Percentiles rank a stretch among this genome's conserved stretches.
These are phyloP conservation scores for Cladosporium colombiae DNA, from an alignment of 2,329 filamentous ascomycete species.

Conservation along the genomic window DNA sequence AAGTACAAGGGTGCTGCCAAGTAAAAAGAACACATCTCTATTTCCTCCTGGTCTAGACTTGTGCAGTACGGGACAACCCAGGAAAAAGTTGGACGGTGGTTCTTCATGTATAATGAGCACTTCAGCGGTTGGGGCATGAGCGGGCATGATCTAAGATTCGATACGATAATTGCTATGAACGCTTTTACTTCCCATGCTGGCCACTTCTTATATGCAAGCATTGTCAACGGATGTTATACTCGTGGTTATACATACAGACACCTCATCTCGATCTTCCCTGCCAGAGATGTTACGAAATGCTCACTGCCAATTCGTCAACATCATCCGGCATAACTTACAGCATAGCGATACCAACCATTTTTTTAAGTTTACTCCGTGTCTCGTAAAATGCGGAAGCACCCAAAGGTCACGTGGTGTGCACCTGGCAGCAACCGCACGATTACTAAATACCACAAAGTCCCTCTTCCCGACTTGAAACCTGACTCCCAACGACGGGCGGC, in stretches of 20 bases:
- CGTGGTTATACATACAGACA: not conserved
- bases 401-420: not conserved
- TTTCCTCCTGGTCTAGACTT: not conserved
- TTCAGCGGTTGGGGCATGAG: not conserved
- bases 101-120: not conserved
- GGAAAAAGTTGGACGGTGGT: not conserved
- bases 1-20: conserved; percentile 36
- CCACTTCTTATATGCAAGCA: too few species aligned
- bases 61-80: not conserved
- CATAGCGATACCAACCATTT: not conserved
- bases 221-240: not conserved
- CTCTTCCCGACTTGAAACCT: not conserved
- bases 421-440: not conserved
- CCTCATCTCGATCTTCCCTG: not conserved
- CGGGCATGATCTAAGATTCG: not conserved
- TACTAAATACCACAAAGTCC: not conserved
- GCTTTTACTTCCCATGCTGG: not conserved
- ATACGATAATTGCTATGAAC: not conserved
- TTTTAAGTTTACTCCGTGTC: too few species aligned
- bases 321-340: not conserved
- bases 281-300: not conserved
- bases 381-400: too few species aligned
- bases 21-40: conserved; percentile 22
- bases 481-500: not conserved
- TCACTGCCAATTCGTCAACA: not conserved